phyloP scores from a whole-genome alignment of 148 eudicot genomes.

The Silene latifolia region DNA sequence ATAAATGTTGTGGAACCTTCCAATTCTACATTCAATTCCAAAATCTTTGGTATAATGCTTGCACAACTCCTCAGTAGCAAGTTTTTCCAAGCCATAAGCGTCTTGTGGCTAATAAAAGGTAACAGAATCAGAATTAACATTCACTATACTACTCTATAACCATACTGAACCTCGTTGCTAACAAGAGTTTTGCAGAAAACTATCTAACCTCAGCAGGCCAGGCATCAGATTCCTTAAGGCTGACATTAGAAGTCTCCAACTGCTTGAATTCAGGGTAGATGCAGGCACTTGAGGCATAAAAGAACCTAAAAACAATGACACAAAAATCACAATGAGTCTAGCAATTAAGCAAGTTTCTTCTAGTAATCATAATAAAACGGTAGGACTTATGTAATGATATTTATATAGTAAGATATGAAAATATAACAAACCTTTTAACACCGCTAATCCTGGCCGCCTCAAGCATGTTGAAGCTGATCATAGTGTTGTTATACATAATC shows the following conservation, averaged over 20 bases:
- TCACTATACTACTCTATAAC: no score
- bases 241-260: conserved; percentile 48
- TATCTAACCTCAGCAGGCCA: conserved; percentile 52
- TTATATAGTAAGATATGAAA: neutral
- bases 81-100: conserved; percentile 60
- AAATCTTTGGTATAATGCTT: conserved; percentile 57
- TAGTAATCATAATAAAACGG: neutral
- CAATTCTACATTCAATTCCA: conserved; percentile 46
- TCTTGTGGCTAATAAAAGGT: conserved; percentile 42
- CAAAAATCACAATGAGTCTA: neutral
- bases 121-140: neutral
- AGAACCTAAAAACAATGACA: conserved; percentile 34
- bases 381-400: neutral
- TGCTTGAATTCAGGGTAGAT: conserved; percentile 62
- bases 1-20: conserved; percentile 56
- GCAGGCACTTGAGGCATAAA: conserved; percentile 60
- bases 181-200: neutral
- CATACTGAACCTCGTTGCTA: no score
- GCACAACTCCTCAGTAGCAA: conserved; percentile 58
- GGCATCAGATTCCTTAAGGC: conserved; percentile 55
- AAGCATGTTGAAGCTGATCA: conserved; percentile 61
- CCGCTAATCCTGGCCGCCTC: conserved; percentile 54
- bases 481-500: conserved; percentile 56
- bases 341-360: neutral
- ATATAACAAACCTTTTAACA: conserved; percentile 43